A percentile compares a stretch with the other conserved stretches of the same genome.
phyloP scores from a whole-genome alignment of 140 eudicot species.

The Ambrosia hybrid region DNA sequence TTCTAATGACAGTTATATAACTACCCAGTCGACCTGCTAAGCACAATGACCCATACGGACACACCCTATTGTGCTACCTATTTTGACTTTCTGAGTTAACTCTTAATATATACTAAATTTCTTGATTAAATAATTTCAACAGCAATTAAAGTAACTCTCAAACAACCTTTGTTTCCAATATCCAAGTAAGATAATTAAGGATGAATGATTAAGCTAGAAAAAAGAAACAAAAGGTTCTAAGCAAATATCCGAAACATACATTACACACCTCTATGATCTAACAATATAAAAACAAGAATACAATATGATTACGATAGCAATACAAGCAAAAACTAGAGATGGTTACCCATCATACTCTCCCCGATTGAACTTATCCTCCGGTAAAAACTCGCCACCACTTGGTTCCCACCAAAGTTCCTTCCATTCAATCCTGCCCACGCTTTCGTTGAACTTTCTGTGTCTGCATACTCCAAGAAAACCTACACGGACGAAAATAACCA shows the following conservation, averaged over 20 bases:
- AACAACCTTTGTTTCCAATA: background rate
- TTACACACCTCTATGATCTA: slow-evolving; percentile 10
- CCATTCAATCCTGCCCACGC: slow-evolving; percentile 27
- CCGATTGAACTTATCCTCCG: slow-evolving; percentile 59
- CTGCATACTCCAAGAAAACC: slow-evolving; percentile 78
- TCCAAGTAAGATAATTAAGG: too few species aligned
- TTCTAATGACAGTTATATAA: too few species aligned
- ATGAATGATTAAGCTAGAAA: background rate
- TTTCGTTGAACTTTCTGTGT: slow-evolving; percentile 59
- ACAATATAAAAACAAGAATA: background rate
- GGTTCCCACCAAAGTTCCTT: slow-evolving; percentile 79
- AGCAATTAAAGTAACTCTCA: background rate
- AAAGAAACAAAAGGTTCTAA: background rate
- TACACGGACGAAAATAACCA: slow-evolving; percentile 12
- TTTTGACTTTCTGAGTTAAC: too few species aligned
- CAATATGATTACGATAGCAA: slow-evolving; percentile 16
- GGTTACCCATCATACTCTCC: slow-evolving; percentile 60
- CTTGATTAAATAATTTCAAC: too few species aligned
- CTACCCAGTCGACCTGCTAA: too few species aligned
- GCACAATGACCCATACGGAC: too few species aligned
- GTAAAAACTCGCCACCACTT: slow-evolving; percentile 70
- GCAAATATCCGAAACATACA: slow-evolving; percentile 14
- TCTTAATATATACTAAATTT: too few species aligned
- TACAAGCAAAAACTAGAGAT: slow-evolving; percentile 17
- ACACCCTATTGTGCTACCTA: too few species aligned